These are phyloP conservation scores for Ophiosphaerella herpotricha DNA, from an alignment of 2,329 filamentous ascomycete species.

Conservation along the genomic window DNA sequence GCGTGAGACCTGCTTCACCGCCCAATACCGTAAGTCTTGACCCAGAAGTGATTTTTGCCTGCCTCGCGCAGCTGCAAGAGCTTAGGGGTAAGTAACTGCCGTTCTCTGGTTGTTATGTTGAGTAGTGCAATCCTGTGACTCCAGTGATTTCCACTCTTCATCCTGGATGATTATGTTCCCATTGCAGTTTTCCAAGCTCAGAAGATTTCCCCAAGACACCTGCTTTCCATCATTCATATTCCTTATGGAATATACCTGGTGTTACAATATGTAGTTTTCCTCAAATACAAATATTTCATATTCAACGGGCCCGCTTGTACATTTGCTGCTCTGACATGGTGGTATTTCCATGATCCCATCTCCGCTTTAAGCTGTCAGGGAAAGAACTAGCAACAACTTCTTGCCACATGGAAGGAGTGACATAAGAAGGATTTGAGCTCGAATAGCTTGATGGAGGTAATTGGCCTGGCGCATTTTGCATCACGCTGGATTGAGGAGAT, in stretches of 20 bases:
- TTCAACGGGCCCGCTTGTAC: conserved; percentile 46
- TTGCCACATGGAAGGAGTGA: conserved; percentile 58
- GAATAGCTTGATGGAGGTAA: conserved; percentile 41
- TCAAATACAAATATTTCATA: background rate
- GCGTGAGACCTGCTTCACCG: background rate
- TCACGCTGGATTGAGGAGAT: conserved; percentile 39
- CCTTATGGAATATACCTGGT: background rate
- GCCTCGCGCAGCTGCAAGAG: too few relatives aligned
- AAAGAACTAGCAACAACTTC: conserved; percentile 53
- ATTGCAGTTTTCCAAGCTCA: too few relatives aligned
- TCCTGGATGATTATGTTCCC: too few relatives aligned
- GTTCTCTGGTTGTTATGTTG: too few relatives aligned
- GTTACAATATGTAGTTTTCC: background rate
- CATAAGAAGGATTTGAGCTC: conserved; percentile 40
- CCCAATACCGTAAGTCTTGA: conserved; percentile 1
- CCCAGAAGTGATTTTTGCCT: background rate
- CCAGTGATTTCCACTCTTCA: too few relatives aligned
- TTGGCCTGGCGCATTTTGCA: conserved; percentile 36
- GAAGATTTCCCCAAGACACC: background rate
- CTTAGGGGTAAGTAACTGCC: too few relatives aligned
- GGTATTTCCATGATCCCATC: conserved; percentile 49
- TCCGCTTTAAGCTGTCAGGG: conserved; percentile 50
- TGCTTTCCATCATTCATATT: background rate
- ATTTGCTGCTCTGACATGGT: conserved; percentile 44
- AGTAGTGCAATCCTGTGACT: too few relatives aligned